A percentile compares a stretch with the other conserved stretches of the same genome.
Conservation (phyloP, 2,329 filamentous ascomycete species). For the Sporothrix curviconia region DNA sequence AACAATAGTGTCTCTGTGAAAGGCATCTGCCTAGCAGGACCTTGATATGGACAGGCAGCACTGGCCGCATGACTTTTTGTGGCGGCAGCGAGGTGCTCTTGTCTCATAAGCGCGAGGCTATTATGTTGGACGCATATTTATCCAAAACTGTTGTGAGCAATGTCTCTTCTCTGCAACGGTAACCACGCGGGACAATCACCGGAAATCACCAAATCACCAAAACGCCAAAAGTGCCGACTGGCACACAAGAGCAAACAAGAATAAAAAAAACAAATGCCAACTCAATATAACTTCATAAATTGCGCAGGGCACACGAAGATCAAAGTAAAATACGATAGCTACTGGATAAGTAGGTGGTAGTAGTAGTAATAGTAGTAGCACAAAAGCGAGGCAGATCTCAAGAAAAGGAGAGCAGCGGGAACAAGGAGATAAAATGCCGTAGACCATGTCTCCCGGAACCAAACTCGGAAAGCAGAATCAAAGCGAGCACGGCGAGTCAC, state of each 20-base stretch:
- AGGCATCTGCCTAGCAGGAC: no score
- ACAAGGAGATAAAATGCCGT: neutral
- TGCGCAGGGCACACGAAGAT: neutral
- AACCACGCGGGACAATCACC: neutral
- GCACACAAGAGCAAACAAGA: neutral
- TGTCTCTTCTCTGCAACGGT: neutral
- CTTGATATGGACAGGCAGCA: no score
- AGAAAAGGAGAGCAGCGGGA: constrained; percentile 1
- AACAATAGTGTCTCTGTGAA: no score
- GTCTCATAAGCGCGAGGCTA: no score
- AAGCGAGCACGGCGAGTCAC: neutral
- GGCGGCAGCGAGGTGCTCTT: no score
- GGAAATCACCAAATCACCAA: neutral
- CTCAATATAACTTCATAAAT: neutral
- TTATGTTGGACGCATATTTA: no score
- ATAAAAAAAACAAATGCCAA: neutral
- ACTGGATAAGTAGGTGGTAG: neutral
- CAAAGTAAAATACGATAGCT: neutral
- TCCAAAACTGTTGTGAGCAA: no score
- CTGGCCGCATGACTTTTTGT: no score
- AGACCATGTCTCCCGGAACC: neutral
- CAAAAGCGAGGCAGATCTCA: constrained; percentile 6
- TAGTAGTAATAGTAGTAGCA: constrained; percentile 5
- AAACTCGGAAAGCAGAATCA: no score
- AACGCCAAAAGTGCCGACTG: no score